A percentile compares a stretch with the other conserved stretches of the same genome.
Evolutionary conservation across 1,284 basidiomycete species (phyloP).

Genomic region (Cutaneotrichosporon cyanovorans): DNA sequence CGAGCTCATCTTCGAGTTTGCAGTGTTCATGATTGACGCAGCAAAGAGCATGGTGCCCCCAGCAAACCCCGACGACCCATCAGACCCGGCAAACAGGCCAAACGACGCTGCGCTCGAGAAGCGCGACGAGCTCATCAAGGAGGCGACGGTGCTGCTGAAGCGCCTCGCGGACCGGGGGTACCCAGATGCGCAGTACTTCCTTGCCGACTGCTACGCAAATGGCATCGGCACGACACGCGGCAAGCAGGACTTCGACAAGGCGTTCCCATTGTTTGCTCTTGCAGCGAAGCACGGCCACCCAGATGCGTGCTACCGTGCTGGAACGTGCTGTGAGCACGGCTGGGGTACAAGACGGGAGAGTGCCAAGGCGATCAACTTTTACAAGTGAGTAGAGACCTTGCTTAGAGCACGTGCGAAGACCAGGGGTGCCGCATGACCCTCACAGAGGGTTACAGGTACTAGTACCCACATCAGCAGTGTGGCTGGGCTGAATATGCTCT

Average conservation of each 20-base stretch:
- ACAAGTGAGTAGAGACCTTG: conserved; percentile 47
- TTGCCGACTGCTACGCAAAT: conserved; percentile 96
- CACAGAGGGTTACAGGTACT: too few species aligned
- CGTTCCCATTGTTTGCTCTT: conserved; percentile 90
- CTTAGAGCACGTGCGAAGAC: too few species aligned
- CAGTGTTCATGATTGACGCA: conserved; percentile 97
- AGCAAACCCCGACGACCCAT: conserved; percentile 18
- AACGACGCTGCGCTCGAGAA: conserved; percentile 78
- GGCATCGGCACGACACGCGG: conserved; percentile 83
- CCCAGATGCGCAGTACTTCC: conserved; percentile 88
- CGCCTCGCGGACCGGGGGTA: conserved; percentile 89
- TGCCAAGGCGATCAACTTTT: conserved; percentile 87
- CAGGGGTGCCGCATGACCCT: too few species aligned
- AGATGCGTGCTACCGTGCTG: conserved; percentile 90
- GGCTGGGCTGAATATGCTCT: not conserved
- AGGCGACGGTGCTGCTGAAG: conserved; percentile 78
- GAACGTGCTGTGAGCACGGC: conserved; percentile 96
- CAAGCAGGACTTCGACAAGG: conserved; percentile 92
- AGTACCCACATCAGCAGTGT: not conserved
- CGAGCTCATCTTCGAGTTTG: conserved; percentile 94
- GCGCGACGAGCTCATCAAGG: conserved; percentile 74
- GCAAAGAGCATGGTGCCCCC: conserved; percentile 63
- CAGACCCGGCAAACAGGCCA: conserved; percentile 26
- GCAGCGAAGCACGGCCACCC: conserved; percentile 98
- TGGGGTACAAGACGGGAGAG: conserved; percentile 94